These are phyloP conservation scores for Aspergillus taichungensis DNA, from an alignment of 495 filamentous ascomycete species.

Conservation along the genomic window DNA sequence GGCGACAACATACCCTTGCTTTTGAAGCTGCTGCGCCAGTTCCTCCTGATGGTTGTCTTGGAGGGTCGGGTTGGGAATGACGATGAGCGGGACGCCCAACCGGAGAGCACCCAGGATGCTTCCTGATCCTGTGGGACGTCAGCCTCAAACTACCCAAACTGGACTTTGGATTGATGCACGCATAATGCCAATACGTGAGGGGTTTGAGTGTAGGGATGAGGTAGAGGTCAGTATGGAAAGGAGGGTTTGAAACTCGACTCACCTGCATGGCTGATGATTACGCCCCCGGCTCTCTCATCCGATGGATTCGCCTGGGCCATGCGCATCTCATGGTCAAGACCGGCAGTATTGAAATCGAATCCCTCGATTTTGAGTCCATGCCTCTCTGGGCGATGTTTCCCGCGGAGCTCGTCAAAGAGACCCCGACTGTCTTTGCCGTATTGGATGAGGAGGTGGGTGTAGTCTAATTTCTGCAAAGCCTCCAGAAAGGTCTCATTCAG, in stretches of 20 bases:
- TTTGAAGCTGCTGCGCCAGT: constrained; percentile 62
- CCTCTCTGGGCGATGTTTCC: constrained; percentile 7
- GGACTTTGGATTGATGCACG: too few species aligned
- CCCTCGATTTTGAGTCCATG: constrained; percentile 44
- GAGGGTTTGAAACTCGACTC: constrained; percentile 8
- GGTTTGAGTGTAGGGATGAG: background rate
- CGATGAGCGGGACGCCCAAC: constrained; percentile 57
- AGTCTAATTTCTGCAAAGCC: constrained; percentile 44
- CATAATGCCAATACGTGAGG: too few species aligned
- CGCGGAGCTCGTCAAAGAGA: constrained; percentile 33
- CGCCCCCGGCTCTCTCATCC: constrained; percentile 37
- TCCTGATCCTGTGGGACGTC: constrained; percentile 58
- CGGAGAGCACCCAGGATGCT: constrained; percentile 78
- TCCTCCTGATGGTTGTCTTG: constrained; percentile 91
- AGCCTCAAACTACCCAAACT: background rate
- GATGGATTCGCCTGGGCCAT: constrained; percentile 29
- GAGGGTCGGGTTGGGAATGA: constrained; percentile 75
- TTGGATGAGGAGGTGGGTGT: constrained; percentile 63
- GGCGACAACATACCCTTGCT: constrained; percentile 59
- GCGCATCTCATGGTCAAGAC: constrained; percentile 49
- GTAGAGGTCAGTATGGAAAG: background rate
- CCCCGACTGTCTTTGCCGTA: constrained; percentile 56
- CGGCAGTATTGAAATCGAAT: constrained; percentile 56
- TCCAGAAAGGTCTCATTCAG: constrained; percentile 51
- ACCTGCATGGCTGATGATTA: constrained; percentile 92